Evolutionary conservation across 352 stramenopile genomes (phyloP), one percentile per base, ranked within the genome.

Genomic region (Phytophthora cactorum): DNA sequence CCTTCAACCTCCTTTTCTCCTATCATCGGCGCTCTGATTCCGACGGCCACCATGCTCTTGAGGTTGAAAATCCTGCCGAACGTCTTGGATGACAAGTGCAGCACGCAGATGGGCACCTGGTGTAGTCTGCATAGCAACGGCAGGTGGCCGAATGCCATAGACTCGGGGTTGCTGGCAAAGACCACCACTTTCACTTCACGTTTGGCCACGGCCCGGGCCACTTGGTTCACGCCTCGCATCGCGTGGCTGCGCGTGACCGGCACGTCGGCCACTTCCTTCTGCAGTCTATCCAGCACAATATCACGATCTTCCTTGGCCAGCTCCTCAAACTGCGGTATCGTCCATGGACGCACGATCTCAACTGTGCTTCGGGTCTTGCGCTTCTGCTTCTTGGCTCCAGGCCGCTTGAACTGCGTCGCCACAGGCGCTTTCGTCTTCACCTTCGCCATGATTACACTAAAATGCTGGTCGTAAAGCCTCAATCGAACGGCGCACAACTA

Each of bases 231-330:
- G 15, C 86, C 86, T 17, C 66, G 61, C 14, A 88, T 72, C 5
- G 84, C 65, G 14, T 75, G 77, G 56, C 31, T 55, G 49, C 59
- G 57, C 29, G 76, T 66, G 27, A 66, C 14, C 1, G 60, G 27
- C 5, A 73, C 51, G 36, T 65, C 49, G 14, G 47, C 65, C 25
- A 94, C 74, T 60, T 94, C 86, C 57, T 89, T 91, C 50, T 79
- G 57, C 53, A 94, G 68, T 14, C 84, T 81, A 51, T 88, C 82
- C n/a, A 94, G 63, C 53, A 94, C 84, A 43, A 94, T 94, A 52
- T 92, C 86, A 45, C 84, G 84, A 32, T 90, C 82, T 47, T 94
- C 86, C 59, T 90, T 90, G 6, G 72, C 5, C 14, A 94, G 68
- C 61, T 90, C 82, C 38, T 80, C 65, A 46, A 83, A 90, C 67